A percentile compares a stretch with the other conserved stretches of the same genome.
phyloP scores from a whole-genome alignment of 192 early-diverging fungal genomes.

The Diversispora eburnea region DNA sequence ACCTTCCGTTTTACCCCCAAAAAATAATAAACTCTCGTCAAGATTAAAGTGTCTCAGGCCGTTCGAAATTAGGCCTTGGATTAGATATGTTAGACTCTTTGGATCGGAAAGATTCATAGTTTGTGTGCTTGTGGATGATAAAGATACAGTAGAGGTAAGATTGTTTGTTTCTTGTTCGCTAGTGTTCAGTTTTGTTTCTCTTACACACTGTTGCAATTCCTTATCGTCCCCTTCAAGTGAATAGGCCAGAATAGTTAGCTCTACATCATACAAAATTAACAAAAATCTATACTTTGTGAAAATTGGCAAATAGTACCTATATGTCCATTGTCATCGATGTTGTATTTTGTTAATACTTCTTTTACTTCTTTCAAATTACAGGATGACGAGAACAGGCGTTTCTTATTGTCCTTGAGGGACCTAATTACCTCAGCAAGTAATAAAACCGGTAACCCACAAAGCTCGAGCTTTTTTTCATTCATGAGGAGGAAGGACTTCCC shows the following conservation, averaged over 20 bases:
- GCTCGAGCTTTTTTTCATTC: conserved; percentile 7
- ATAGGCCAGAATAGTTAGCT: not conserved
- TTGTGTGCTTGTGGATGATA: no score
- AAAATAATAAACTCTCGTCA: no score
- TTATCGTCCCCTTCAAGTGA: not conserved
- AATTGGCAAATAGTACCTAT: not conserved
- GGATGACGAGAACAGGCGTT: not conserved
- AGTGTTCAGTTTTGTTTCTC: not conserved
- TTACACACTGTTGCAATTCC: not conserved
- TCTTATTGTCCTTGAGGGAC: not conserved
- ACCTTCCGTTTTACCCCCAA: no score
- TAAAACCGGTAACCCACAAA: conserved; percentile 1
- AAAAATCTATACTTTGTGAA: not conserved
- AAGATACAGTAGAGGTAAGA: no score
- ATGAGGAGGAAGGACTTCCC: not conserved
- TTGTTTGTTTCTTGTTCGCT: no score
- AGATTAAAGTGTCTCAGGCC: no score
- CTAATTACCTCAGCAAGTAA: not conserved
- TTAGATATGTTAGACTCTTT: no score
- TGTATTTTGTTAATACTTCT: conserved; percentile 7
- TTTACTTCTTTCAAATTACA: conserved; percentile 19
- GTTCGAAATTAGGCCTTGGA: no score
- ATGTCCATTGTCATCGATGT: not conserved
- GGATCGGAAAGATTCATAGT: no score
- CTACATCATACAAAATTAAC: not conserved